Evolutionary conservation across 1,284 basidiomycete species (phyloP), one percentile per base, ranked within the genome.

Genomic region (Peniophora sp.): DNA sequence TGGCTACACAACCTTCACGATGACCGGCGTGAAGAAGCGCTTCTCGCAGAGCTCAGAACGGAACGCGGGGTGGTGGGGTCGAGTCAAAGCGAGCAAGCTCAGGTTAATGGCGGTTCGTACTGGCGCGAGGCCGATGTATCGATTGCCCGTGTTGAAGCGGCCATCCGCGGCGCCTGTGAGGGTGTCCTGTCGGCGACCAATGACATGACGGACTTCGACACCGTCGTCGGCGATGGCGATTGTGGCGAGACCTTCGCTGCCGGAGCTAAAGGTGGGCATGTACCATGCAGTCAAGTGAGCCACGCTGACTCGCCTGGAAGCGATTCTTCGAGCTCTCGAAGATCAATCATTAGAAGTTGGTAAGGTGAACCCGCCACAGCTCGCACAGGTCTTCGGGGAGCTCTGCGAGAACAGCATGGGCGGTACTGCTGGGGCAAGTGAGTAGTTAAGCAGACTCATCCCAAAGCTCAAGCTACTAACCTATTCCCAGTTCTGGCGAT

Each of bases 401-500:
- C 43, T 58, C 23, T 56, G 64, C 42, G 65, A 69, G 56, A 57
- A 57, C 18, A 62, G 56, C 43, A 70, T 46, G 51, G 51, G 51
- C 24, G 51, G 51, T 17, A 52, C 51, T 9, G 49, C 49, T 12
- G 51, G 51, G n/a, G 51, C 51, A 22, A 36, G 51, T 52, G 47
- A 42, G 51, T 52, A 8, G 20, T 3, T 39, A 20, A 32, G 20
- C 18, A 18, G n/a, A 46, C 35, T 17, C 24, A 3, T 23, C 9
- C 36, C 17, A 11, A 20, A 22, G 18, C 2, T 24, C 5, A 24
- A 14, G 32, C 12, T 41, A 15, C 17, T 35, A 8, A 20, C 36
- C 11, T 11, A 6, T 3, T 14, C 36, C 8, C 36, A 75, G 73
- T 81, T 47, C 76, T 79, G 41, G 72, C 72, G 1, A 74, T 81